Conservation (phyloP, 2,329 filamentous ascomycete genomes). For the Xylaria sp. region DNA sequence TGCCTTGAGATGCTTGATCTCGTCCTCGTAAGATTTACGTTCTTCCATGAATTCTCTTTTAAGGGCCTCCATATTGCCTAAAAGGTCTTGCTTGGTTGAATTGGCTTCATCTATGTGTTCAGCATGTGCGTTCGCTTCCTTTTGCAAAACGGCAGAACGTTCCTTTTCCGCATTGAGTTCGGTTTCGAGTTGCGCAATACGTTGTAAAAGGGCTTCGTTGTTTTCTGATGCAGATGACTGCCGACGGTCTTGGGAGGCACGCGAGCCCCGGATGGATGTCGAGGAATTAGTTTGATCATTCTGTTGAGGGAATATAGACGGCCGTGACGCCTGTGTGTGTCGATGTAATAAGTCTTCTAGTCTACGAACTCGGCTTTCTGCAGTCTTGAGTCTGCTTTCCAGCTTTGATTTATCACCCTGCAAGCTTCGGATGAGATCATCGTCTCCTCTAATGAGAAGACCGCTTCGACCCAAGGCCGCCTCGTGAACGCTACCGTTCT, state of each 20-base stretch:
- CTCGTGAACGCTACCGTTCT: constrained; percentile 94
- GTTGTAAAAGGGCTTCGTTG: constrained; percentile 58
- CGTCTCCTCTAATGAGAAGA: constrained; percentile 84
- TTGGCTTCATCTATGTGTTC: constrained; percentile 84
- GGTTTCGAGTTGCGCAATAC: constrained; percentile 74
- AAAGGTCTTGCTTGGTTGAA: constrained; percentile 90
- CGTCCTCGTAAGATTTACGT: constrained; percentile 81
- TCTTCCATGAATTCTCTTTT: constrained; percentile 90
- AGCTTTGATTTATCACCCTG: constrained; percentile 83
- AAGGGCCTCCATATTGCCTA: constrained; percentile 93
- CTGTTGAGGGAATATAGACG: constrained; percentile 65
- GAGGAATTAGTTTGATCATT: constrained; percentile 62
- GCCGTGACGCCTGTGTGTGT: constrained; percentile 71
- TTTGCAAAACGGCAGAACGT: constrained; percentile 71
- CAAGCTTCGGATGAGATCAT: constrained; percentile 80
- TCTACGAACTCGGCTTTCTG: constrained; percentile 88
- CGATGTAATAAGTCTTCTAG: constrained; percentile 92
- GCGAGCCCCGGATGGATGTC: constrained; percentile 59
- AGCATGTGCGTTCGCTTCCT: constrained; percentile 69
- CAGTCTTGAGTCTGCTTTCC: constrained; percentile 80
- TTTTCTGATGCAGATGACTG: constrained; percentile 57
- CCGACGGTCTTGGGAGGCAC: constrained; percentile 56
- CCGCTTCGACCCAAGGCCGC: constrained; percentile 87
- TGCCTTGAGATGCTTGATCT: constrained; percentile 79
- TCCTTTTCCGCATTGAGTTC: constrained; percentile 81